These are phyloP conservation scores for Cynanchum wilfordii DNA, from an alignment of 257 asterid genomes.

Conservation along the genomic window DNA sequence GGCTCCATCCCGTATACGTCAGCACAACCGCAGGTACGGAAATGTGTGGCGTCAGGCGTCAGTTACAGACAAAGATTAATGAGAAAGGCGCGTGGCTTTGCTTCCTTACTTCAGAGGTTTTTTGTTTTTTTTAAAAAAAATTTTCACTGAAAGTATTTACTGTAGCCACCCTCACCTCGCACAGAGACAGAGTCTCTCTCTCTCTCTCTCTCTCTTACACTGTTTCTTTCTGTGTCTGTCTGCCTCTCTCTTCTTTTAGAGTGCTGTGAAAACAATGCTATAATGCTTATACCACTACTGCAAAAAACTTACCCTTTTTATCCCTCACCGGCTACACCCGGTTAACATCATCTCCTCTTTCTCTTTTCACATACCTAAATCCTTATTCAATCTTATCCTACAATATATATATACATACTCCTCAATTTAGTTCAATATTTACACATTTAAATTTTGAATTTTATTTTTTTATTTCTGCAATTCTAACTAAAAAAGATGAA, in stretches of 20 bases:
- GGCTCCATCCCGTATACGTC: neutral
- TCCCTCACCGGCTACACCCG: constrained; percentile 6
- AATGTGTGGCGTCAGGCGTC: constrained; percentile 9
- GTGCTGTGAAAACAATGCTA: constrained; percentile 8
- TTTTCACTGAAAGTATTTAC: neutral
- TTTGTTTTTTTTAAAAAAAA: neutral
- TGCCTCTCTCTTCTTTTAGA: constrained; percentile 3
- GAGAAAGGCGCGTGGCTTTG: constrained; percentile 14
- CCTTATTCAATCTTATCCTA: no score
- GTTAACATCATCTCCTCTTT: neutral
- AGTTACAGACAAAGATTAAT: neutral
- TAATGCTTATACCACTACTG: neutral
- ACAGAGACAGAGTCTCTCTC: no score
- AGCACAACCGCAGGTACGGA: constrained; percentile 1
- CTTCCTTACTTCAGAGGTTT: neutral
- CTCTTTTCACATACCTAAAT: neutral
- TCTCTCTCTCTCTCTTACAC: neutral
- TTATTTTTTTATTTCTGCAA: no score
- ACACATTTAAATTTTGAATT: no score
- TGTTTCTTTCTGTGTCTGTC: neutral
- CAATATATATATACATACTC: no score
- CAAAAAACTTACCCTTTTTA: neutral
- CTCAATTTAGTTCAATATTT: no score
- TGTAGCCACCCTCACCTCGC: neutral
- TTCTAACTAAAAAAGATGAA: no score